Base-by-base conservation (phyloP, 129 eudicot species). In the Glebionis coronaria region DNA sequence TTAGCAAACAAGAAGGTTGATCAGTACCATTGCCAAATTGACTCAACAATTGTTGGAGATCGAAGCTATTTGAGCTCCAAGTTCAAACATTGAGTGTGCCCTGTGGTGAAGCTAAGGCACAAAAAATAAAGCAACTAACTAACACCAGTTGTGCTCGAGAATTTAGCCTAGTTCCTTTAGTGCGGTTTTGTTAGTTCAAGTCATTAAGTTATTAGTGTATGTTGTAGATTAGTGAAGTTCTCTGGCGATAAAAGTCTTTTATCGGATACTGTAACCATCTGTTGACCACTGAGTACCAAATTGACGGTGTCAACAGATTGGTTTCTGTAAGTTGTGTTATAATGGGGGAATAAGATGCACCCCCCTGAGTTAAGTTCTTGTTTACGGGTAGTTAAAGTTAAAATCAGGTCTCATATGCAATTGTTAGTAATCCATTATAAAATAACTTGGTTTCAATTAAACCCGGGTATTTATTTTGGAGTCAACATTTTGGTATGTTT, bases 331-430 rank as follows among this genome's bases (percentile, higher is more conserved):
- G 65, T 76, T 60, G 59, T 61, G 47, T 55, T 38, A 61, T 64
- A 44, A 60, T 45, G 45, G 67, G 59, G 75, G 51, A 72, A 73
- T 15, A 38, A 64, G 71, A 67, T 68, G 68, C 62, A 61, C 73
- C 84, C 83, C n/a, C 79, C 42, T 16, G 5, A 42, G 12, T 55
- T 68, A 67, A 71, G 71, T 68, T 66, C 78, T 64, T 79, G 82
- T 79, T 67, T 81, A 70, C 81, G 82, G 79, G 74, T 35, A 74
- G 68, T 63, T 29, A 65, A n/a, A 68, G 40, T 54, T 62, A 71
- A 56, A 63, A 69, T 69, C 23, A 40, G 38, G 13, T 19, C 13
- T 62, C 46, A 29, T 50, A 54, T 70, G 73, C 49, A 58, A 65
- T 16, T 63, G 45, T 7, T 57, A 65, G 44, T 61, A 29, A 51